Conservation (phyloP, 2,329 filamentous ascomycete species). For the Fusarium nelsonii region DNA sequence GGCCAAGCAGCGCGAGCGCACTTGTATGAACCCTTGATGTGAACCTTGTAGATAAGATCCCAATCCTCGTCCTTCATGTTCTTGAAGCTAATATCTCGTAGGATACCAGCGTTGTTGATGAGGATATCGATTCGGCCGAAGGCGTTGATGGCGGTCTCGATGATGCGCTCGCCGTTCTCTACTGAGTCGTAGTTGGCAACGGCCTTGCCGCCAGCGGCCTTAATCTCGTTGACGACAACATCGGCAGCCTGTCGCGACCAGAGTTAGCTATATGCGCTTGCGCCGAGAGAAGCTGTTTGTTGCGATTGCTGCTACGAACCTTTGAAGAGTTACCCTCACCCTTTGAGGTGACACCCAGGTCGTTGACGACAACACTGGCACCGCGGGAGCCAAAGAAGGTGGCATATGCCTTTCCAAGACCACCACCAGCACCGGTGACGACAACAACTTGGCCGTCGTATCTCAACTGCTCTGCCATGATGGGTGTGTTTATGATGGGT, state of each 20-base stretch:
- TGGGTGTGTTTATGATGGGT: slow-evolving; percentile 44
- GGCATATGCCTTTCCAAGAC: slow-evolving; percentile 84
- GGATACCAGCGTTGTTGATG: slow-evolving; percentile 97
- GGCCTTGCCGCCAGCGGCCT: slow-evolving; percentile 89
- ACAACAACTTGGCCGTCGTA: slow-evolving; percentile 89
- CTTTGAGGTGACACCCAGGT: slow-evolving; percentile 92
- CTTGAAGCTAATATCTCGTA: slow-evolving; percentile 96
- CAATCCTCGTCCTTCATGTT: slow-evolving; percentile 98
- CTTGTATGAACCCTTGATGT: slow-evolving; percentile 95
- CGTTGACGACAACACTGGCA: slow-evolving; percentile 96
- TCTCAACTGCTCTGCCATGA: slow-evolving; percentile 76
- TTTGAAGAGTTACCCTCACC: slow-evolving; percentile 89
- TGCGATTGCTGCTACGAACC: slow-evolving; percentile 63
- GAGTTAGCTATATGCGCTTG: slow-evolving; percentile 42
- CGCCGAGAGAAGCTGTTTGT: neutral
- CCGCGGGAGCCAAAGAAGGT: slow-evolving; percentile 92
- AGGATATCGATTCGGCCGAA: slow-evolving; percentile 93
- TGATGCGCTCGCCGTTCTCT: slow-evolving; percentile 93
- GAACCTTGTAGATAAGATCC: slow-evolving; percentile 94
- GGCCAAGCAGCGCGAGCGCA: slow-evolving; percentile 95
- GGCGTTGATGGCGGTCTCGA: slow-evolving; percentile 84
- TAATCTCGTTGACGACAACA: slow-evolving; percentile 85
- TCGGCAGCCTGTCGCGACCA: slow-evolving; percentile 75
- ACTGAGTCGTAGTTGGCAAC: slow-evolving; percentile 98
- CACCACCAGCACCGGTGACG: slow-evolving; percentile 84